These are phyloP conservation scores for Sphagnum fallax DNA, from an alignment of 228 moss, liverwort and hornwort species.

Conservation along the genomic window DNA sequence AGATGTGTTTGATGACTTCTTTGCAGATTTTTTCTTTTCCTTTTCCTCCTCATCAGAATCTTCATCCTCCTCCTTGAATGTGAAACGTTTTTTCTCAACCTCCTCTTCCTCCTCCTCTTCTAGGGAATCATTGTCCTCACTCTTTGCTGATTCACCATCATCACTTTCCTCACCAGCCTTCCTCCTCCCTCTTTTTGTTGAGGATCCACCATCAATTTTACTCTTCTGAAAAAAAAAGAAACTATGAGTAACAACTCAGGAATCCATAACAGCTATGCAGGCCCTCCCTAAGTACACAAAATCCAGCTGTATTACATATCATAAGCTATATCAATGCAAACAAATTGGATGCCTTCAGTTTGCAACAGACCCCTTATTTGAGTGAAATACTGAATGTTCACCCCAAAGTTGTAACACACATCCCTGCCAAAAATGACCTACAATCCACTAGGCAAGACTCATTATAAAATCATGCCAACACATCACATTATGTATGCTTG, in stretches of 20 bases:
- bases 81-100: conserved; percentile 54
- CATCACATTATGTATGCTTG: too few relatives aligned
- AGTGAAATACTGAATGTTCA: too few relatives aligned
- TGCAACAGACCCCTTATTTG: too few relatives aligned
- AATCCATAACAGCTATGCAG: neutral
- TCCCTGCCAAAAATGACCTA: too few relatives aligned
- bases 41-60: conserved; percentile 60
- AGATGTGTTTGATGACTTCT: conserved; percentile 28
- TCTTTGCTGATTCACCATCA: conserved; percentile 52
- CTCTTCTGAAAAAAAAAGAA: conserved; percentile 30
- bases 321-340: neutral
- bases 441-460: too few relatives aligned
- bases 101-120: conserved; percentile 74
- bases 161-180: conserved; percentile 46
- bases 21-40: conserved; percentile 41
- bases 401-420: too few relatives aligned
- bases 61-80: conserved; percentile 63
- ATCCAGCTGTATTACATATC: neutral
- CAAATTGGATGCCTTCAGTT: neutral
- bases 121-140: conserved; percentile 60
- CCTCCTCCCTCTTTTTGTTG: conserved; percentile 45
- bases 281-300: neutral
- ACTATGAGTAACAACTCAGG: neutral
- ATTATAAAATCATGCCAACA: too few relatives aligned
- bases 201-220: conserved; percentile 47